Evolutionary conservation across 1,284 basidiomycete genomes (phyloP).

Genomic region (Agroathelia rolfsii): DNA sequence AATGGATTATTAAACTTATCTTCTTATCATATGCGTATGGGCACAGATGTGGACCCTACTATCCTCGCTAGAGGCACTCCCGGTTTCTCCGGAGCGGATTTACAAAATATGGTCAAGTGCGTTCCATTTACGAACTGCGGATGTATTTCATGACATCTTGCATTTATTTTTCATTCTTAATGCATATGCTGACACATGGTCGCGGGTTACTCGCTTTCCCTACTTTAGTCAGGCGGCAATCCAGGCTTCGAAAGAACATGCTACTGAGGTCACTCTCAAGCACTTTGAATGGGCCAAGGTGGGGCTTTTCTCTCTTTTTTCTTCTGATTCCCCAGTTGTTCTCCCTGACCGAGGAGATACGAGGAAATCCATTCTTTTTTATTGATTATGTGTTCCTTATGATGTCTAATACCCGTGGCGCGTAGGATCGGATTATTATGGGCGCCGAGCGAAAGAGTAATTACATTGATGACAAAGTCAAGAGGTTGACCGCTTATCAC

Average conservation of each 20-base stretch:
- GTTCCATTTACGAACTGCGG: no score
- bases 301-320: slow-evolving; percentile 12
- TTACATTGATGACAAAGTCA: slow-evolving; percentile 78
- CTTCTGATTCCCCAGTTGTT: no score
- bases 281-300: slow-evolving; percentile 97
- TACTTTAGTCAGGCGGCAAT: slow-evolving; percentile 83
- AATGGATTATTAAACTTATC: no score
- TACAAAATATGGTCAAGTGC: slow-evolving; percentile 90
- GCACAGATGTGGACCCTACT: slow-evolving; percentile 75
- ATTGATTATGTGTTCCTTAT: no score
- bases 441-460: slow-evolving; percentile 86
- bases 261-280: slow-evolving; percentile 57
- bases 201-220: no score
- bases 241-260: slow-evolving; percentile 80
- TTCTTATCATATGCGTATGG: no score
- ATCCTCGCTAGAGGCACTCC: slow-evolving; percentile 86
- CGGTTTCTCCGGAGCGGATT: slow-evolving; percentile 86
- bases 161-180: no score
- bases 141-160: no score
- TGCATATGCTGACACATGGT: no score
- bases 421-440: slow-evolving; percentile 88
- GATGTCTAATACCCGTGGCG: no score
- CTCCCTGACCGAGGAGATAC: no score
- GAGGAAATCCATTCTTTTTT: no score
- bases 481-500: slow-evolving; percentile 87